Conservation (phyloP, 768 basidiomycete genomes). For the Russula griseocarnosa region DNA sequence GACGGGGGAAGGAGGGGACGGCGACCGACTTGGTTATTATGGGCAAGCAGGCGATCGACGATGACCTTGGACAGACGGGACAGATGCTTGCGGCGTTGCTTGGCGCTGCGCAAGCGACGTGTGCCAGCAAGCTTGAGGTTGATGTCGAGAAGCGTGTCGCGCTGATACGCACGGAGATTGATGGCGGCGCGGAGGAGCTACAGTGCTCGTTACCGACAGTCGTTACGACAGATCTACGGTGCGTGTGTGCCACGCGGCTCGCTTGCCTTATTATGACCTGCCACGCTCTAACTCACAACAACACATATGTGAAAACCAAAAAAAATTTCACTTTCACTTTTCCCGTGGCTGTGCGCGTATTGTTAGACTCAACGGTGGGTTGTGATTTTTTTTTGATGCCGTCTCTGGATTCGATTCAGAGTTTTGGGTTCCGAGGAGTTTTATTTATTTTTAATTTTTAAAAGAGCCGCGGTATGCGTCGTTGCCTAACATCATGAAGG, state of each 20-base stretch:
- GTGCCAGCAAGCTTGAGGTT: conserved; percentile 82
- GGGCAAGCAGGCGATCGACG: conserved; percentile 98
- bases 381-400: too few relatives aligned
- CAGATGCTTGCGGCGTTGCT: conserved; percentile 95
- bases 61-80: conserved; percentile 91
- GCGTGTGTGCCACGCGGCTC: conserved; percentile 33
- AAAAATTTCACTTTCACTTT: background rate
- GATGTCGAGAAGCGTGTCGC: conserved; percentile 60
- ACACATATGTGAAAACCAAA: background rate
- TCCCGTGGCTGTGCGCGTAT: background rate
- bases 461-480: conserved; percentile 91
- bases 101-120: conserved; percentile 92
- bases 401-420: background rate
- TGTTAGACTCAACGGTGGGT: conserved; percentile 66
- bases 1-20: conserved; percentile 44
- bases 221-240: conserved; percentile 91
- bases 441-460: background rate
- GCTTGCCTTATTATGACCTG: background rate
- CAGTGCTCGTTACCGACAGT: conserved; percentile 76
- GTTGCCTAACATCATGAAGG: conserved; percentile 97
- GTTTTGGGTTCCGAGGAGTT: background rate
- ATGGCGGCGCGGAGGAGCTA: conserved; percentile 87
- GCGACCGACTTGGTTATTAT: conserved; percentile 85
- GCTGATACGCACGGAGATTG: conserved; percentile 82
- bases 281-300: background rate